These are phyloP conservation scores for Tillandsia leiboldiana DNA, from an alignment of 176 grass and related monocot species.

Conservation along the genomic window DNA sequence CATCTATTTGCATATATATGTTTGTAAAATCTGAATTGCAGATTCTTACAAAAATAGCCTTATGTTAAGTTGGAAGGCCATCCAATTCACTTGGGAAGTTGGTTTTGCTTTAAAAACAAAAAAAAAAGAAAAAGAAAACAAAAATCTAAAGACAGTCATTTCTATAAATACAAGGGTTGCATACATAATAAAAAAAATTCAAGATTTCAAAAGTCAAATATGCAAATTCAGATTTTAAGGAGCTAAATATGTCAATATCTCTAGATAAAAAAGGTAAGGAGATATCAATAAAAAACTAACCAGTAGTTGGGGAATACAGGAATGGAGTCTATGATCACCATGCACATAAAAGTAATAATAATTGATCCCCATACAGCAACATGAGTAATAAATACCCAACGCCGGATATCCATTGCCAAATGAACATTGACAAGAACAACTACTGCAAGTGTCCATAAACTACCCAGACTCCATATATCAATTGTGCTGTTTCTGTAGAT, in stretches of 20 bases:
- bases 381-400: constrained; percentile 94
- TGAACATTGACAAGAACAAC: constrained; percentile 98
- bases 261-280: constrained; percentile 2
- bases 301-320: constrained; percentile 88
- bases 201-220: too few relatives aligned
- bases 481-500: constrained; percentile 78
- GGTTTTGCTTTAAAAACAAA: background rate
- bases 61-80: too few relatives aligned
- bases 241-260: background rate
- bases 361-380: constrained; percentile 93
- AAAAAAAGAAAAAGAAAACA: background rate
- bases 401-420: constrained; percentile 88
- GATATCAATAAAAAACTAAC: constrained; percentile 37
- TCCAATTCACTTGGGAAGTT: background rate
- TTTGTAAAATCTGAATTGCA: too few relatives aligned
- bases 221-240: too few relatives aligned
- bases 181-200: too few relatives aligned
- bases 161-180: too few relatives aligned
- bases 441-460: constrained; percentile 92
- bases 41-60: too few relatives aligned
- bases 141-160: too few relatives aligned
- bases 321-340: constrained; percentile 97
- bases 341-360: constrained; percentile 89
- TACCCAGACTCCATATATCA: constrained; percentile 99
- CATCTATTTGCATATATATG: too few relatives aligned